phyloP scores from a whole-genome alignment of 2,329 filamentous ascomycete genomes.

The Alternaria gansuensis region DNA sequence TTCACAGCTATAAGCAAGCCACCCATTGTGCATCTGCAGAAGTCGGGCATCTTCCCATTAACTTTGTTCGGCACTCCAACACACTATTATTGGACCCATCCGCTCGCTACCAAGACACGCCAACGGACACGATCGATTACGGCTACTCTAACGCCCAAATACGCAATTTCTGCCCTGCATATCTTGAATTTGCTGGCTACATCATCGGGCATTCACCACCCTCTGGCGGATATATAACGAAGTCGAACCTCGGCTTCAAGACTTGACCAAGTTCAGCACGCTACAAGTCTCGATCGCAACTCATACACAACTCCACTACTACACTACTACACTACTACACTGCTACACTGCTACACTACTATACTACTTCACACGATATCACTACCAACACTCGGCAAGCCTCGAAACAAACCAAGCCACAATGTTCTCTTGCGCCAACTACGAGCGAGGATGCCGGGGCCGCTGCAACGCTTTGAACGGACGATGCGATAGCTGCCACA shows the following conservation, averaged over 20 bases:
- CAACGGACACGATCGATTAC: constrained; percentile 31
- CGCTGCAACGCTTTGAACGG: constrained; percentile 52
- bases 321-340: constrained; percentile 3
- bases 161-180: constrained; percentile 36
- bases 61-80: constrained; percentile 9
- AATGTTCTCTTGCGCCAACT: constrained; percentile 58
- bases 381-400: not conserved
- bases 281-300: constrained; percentile 1
- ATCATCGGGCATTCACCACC: constrained; percentile 44
- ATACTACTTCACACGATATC: constrained; percentile 4
- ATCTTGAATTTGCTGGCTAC: constrained; percentile 29
- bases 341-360: not conserved
- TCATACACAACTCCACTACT: not conserved
- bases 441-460: constrained; percentile 56
- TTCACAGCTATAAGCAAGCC: constrained; percentile 15
- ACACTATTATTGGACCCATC: constrained; percentile 29
- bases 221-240: constrained; percentile 40
- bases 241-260: constrained; percentile 13
- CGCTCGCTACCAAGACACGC: constrained; percentile 35
- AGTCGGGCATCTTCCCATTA: constrained; percentile 12
- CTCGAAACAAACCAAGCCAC: constrained; percentile 24
- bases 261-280: constrained; percentile 5
- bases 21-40: constrained; percentile 4
- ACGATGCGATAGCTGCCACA: constrained; percentile 52
- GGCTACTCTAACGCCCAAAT: constrained; percentile 34